phyloP scores from a whole-genome alignment of 306 rosid genomes.

The Dryas alaskensis region DNA sequence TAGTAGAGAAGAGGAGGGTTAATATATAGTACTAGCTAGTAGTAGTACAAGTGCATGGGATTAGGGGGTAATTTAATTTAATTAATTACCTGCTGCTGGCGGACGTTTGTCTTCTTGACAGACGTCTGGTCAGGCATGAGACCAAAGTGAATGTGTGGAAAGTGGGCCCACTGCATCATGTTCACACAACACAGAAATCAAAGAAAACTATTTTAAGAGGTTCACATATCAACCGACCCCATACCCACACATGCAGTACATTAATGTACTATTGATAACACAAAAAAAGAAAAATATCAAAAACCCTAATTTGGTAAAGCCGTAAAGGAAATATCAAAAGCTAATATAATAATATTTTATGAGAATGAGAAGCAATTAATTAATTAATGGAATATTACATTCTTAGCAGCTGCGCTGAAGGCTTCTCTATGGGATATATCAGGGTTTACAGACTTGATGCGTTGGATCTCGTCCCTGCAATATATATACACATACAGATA shows the following conservation, averaged over 20 bases:
- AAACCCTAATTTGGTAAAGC: slow-evolving; percentile 33
- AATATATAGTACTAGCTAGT: neutral
- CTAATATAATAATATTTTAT: neutral
- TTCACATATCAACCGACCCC: slow-evolving; percentile 22
- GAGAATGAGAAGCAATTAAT: too few species aligned
- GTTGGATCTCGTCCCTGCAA: slow-evolving; percentile 62
- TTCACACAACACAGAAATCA: neutral
- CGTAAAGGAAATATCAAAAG: neutral
- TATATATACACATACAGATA: neutral
- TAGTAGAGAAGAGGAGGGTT: neutral
- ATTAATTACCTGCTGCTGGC: slow-evolving; percentile 33
- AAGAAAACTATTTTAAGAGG: neutral
- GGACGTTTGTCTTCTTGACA: slow-evolving; percentile 49
- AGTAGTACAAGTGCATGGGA: neutral
- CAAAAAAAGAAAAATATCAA: neutral
- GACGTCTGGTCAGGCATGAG: slow-evolving; percentile 56
- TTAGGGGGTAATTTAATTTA: neutral
- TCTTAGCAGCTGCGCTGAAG: slow-evolving; percentile 59
- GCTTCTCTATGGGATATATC: slow-evolving; percentile 60
- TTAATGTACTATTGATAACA: neutral
- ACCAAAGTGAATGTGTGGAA: slow-evolving; percentile 63
- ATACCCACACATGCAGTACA: neutral
- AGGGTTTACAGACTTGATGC: slow-evolving; percentile 55
- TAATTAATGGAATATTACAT: slow-evolving; percentile 28
- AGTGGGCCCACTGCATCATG: slow-evolving; percentile 49